Percentiles rank a stretch among this genome's conserved stretches.
These are phyloP conservation scores for Malus sylvestris DNA, from an alignment of 306 rosid genomes.

Conservation along the genomic window DNA sequence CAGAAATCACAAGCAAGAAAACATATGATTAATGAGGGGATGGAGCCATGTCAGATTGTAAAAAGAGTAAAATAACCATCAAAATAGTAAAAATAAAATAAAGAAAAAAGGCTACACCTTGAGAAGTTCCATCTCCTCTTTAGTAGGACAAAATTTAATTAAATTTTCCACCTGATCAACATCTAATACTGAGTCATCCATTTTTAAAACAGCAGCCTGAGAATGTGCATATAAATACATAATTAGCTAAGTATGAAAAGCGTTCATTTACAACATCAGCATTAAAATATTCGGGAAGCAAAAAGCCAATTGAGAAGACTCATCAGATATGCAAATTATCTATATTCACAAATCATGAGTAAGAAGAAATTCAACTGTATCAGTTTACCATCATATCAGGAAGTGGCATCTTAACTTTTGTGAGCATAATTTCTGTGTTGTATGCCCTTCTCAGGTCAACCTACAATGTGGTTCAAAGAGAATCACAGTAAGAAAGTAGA, in stretches of 20 bases:
- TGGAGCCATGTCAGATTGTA: neutral
- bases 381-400: slow-evolving; percentile 95
- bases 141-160: slow-evolving; percentile 90
- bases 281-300: neutral
- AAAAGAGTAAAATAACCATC: neutral
- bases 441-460: slow-evolving; percentile 93
- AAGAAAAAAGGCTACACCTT: slow-evolving; percentile 48
- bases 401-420: slow-evolving; percentile 99
- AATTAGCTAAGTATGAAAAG: slow-evolving; percentile 13
- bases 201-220: slow-evolving; percentile 87
- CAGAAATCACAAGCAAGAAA: slow-evolving; percentile 24
- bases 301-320: neutral
- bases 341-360: neutral
- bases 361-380: neutral
- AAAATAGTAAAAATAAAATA: slow-evolving; percentile 14
- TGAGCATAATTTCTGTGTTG: slow-evolving; percentile 98
- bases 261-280: slow-evolving; percentile 9
- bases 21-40: neutral
- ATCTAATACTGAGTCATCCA: slow-evolving; percentile 90
- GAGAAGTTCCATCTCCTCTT: slow-evolving; percentile 96
- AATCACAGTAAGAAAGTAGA: slow-evolving; percentile 8
- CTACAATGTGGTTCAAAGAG: slow-evolving; percentile 35
- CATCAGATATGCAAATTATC: neutral
- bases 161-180: slow-evolving; percentile 97
- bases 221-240: slow-evolving; percentile 20